These are phyloP conservation scores for Cryphonectria parasitica DNA, from an alignment of 2,329 filamentous ascomycete genomes.

Conservation along the genomic window DNA sequence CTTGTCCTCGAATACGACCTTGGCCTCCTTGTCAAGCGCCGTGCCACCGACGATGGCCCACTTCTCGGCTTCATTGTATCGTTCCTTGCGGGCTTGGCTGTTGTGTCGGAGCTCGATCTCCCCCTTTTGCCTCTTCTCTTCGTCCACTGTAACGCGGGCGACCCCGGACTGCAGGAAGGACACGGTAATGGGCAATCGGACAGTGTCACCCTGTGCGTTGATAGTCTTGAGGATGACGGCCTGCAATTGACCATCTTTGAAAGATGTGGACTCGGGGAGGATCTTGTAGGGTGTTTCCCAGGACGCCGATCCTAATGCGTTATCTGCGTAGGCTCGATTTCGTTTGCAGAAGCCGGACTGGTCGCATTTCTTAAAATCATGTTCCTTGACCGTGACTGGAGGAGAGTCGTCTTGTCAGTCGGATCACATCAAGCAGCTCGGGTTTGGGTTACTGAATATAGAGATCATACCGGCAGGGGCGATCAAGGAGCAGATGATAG, in stretches of 20 bases:
- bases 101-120: slow-evolving; percentile 86
- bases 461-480: slow-evolving; percentile 63
- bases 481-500: slow-evolving; percentile 62
- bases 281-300: slow-evolving; percentile 86
- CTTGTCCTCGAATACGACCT: slow-evolving; percentile 67
- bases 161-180: slow-evolving; percentile 90
- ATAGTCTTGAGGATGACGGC: slow-evolving; percentile 83
- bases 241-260: slow-evolving; percentile 79
- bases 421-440: not conserved
- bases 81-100: slow-evolving; percentile 84
- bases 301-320: slow-evolving; percentile 64
- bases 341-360: slow-evolving; percentile 98
- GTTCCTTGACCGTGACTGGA: slow-evolving; percentile 83
- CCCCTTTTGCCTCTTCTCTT: slow-evolving; percentile 86
- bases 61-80: slow-evolving; percentile 89
- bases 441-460: not conserved
- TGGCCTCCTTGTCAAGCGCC: slow-evolving; percentile 71
- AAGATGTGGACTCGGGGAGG: slow-evolving; percentile 69
- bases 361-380: slow-evolving; percentile 95
- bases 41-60: slow-evolving; percentile 87
- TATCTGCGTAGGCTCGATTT: slow-evolving; percentile 87
- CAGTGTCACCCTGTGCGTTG: slow-evolving; percentile 65
- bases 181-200: slow-evolving; percentile 80
- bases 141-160: slow-evolving; percentile 85
- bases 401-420: slow-evolving; percentile 12